Evolutionary conservation across 2,329 filamentous ascomycete genomes (phyloP), one percentile per base, ranked within the genome.

Genomic region (Fusarium sublunatum): DNA sequence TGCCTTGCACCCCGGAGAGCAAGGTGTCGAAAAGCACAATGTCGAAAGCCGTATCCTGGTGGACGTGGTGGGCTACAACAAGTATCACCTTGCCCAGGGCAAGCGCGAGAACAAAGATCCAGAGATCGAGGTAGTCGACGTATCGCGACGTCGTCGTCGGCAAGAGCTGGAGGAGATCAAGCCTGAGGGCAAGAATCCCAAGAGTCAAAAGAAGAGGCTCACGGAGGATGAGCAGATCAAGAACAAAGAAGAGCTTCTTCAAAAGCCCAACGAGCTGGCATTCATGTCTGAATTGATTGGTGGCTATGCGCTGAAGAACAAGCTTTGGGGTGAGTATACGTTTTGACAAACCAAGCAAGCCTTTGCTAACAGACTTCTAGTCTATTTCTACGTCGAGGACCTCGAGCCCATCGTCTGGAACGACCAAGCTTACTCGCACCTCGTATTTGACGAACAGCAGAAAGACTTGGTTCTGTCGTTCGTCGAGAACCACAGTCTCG

Each of bases 401-500:
- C 74, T 82, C 55, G 65, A 72, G 35, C 75, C 77, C 4, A 71
- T 82, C 41, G 45, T 69, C 6, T 82, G 80, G 81, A 82, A 83
- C 62, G 75, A 77, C 54, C 66, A 75, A 7, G 80, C 81, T 0
- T 83, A 76, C 61, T 75, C 77, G 3, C 78, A 82, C 39, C 73
- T 83, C 6, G 81, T 83, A 5, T 81, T 81, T 62, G 76, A 79
- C 38, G 76, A 80, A 28, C 74, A 80, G 55, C 78, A 81, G 32
- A 83, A 83, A 65, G 78, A 81, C 29, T 62, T 82, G 7, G 74
- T 83, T 2, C 68, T 81, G 13, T 81, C 80, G 2, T 82, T 82
- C 65, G 80, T 82, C 5, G 77, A 82, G 56, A 80, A 76, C 59
- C 80, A 83, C 61, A 63, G 31, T 38, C 50, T 45, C 15, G 39